phyloP scores from a whole-genome alignment of 2,329 filamentous ascomycete genomes.

The Zymoseptoria brevis region DNA sequence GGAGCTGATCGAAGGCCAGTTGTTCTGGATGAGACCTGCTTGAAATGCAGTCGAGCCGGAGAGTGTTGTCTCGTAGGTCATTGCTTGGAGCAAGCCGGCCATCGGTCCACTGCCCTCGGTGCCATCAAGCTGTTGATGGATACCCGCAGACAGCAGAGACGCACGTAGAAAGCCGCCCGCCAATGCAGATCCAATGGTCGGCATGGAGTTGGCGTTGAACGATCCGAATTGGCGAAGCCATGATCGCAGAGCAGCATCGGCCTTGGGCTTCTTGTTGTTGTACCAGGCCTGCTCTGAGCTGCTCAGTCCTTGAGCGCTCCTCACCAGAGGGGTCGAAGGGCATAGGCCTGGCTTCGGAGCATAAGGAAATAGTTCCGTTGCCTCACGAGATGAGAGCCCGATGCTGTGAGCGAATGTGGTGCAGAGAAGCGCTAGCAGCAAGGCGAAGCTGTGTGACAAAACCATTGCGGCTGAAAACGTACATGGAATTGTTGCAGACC shows the following conservation, averaged over 20 bases:
- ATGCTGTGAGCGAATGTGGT: neutral
- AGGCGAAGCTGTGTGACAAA: neutral
- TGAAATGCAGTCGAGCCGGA: slow-evolving; percentile 38
- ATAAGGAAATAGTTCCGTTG: neutral
- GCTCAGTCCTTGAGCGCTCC: neutral
- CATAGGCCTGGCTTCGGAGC: neutral
- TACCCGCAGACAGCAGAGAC: slow-evolving; percentile 29
- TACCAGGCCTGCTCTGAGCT: neutral
- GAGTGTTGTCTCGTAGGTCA: slow-evolving; percentile 37
- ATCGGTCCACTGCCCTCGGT: slow-evolving; percentile 33
- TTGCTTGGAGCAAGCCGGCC: slow-evolving; percentile 35
- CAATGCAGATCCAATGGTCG: slow-evolving; percentile 33
- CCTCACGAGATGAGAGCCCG: neutral
- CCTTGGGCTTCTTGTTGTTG: slow-evolving; percentile 23
- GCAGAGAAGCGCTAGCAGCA: neutral
- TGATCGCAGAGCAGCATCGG: slow-evolving; percentile 29
- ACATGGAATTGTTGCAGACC: neutral
- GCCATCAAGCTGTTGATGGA: slow-evolving; percentile 35
- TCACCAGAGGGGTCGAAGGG: neutral
- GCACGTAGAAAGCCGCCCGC: slow-evolving; percentile 36
- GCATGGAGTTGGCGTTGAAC: slow-evolving; percentile 29
- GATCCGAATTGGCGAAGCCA: slow-evolving; percentile 31
- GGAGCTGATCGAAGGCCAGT: slow-evolving; percentile 35
- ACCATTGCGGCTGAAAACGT: neutral
- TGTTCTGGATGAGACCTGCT: slow-evolving; percentile 35